Percentiles rank a stretch among this genome's conserved stretches.
phyloP scores from a whole-genome alignment of 805 yeast genomes.

The Spathaspora boniae region DNA sequence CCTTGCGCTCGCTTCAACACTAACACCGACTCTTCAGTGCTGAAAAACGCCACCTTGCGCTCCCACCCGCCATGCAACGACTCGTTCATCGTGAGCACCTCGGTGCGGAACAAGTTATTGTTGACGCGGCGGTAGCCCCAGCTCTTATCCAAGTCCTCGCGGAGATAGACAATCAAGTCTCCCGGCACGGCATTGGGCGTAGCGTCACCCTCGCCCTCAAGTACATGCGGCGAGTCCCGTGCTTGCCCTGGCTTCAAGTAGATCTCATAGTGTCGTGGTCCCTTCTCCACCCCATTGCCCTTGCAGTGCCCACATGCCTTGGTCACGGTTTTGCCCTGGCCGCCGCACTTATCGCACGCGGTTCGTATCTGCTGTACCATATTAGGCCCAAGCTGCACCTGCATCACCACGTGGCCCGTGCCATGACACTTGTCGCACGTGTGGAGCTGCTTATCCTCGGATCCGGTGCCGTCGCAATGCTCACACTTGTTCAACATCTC shows the following conservation, averaged over 20 bases:
- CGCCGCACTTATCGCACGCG: constrained; percentile 76
- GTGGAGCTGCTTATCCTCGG: constrained; percentile 69
- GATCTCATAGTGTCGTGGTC: constrained; percentile 53
- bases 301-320: constrained; percentile 66
- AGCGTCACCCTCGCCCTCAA: constrained; percentile 79
- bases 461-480: constrained; percentile 80
- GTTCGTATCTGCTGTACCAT: constrained; percentile 84
- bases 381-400: constrained; percentile 81
- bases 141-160: constrained; percentile 54
- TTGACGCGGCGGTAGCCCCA: constrained; percentile 87
- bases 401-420: constrained; percentile 59
- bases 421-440: constrained; percentile 73
- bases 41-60: constrained; percentile 64
- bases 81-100: constrained; percentile 67
- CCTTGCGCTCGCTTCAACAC: constrained; percentile 49
- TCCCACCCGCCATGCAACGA: constrained; percentile 80
- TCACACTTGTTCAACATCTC: constrained; percentile 74
- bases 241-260: constrained; percentile 69
- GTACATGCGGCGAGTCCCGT: constrained; percentile 53
- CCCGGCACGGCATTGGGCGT: constrained; percentile 83
- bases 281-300: constrained; percentile 64
- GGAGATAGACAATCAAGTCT: constrained; percentile 60
- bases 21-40: constrained; percentile 47
- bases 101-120: constrained; percentile 72
- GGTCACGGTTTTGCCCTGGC: constrained; percentile 66